Percentiles rank a stretch among this genome's conserved stretches.
Conservation (phyloP, 2,329 filamentous ascomycete genomes). For the Cladosporium halotolerans region DNA sequence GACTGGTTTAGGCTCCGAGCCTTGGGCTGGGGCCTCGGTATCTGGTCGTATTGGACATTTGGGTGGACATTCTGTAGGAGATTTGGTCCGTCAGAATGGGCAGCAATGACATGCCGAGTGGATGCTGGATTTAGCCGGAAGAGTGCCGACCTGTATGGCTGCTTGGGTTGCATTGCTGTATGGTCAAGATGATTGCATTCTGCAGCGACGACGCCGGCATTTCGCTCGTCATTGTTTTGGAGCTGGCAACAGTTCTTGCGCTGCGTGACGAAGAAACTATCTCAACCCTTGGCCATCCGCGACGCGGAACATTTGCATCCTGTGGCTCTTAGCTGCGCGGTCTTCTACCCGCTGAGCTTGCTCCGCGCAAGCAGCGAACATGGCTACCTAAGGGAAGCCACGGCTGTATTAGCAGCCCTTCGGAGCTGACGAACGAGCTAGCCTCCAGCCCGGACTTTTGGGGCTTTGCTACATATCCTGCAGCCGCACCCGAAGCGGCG, state of each 20-base stretch:
- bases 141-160: no score
- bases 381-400: constrained; percentile 82
- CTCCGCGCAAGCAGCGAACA: constrained; percentile 82
- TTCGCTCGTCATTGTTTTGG: constrained; percentile 79
- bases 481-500: constrained; percentile 59
- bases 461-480: constrained; percentile 73
- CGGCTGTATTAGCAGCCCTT: constrained; percentile 70
- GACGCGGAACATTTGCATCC: constrained; percentile 74
- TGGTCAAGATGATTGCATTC: no score
- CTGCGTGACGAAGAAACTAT: constrained; percentile 72
- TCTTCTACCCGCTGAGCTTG: constrained; percentile 79
- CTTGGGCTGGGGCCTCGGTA: no score
- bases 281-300: constrained; percentile 68
- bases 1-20: no score
- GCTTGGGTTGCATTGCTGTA: no score
- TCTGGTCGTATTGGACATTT: no score
- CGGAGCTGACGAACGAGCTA: constrained; percentile 78
- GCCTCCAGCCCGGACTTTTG: constrained; percentile 97
- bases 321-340: constrained; percentile 73
- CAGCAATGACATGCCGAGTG: no score
- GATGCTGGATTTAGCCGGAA: no score
- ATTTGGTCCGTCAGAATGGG: no score
- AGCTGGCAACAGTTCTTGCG: constrained; percentile 77
- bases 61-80: no score
- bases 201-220: no score